Conservation (phyloP, 768 basidiomycete genomes). For the Coprinopsis cinerea region DNA sequence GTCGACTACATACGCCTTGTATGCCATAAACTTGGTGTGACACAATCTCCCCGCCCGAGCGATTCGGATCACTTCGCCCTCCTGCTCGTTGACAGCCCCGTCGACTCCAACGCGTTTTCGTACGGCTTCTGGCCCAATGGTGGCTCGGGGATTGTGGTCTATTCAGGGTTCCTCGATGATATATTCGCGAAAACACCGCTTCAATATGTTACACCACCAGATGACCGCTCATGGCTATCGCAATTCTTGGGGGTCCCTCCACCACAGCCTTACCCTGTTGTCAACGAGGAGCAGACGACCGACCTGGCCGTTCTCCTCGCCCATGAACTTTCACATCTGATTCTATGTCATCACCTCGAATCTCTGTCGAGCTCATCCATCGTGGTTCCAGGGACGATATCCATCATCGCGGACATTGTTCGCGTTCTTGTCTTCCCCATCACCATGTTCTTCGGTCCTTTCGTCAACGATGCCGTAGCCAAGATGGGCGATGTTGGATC, state of each 20-base stretch:
- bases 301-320: conserved; percentile 88
- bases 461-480: conserved; percentile 90
- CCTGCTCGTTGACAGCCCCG: conserved; percentile 81
- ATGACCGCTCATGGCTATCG: conserved; percentile 39
- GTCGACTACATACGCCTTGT: conserved; percentile 61
- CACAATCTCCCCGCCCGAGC: conserved; percentile 42
- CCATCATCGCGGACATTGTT: conserved; percentile 69
- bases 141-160: conserved; percentile 90
- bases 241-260: conserved; percentile 41
- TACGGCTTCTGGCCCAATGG: conserved; percentile 93
- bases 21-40: conserved; percentile 46
- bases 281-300: conserved; percentile 77
- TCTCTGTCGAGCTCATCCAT: conserved; percentile 82
- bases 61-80: conserved; percentile 79
- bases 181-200: conserved; percentile 52
- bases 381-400: conserved; percentile 73
- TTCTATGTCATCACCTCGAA: conserved; percentile 89
- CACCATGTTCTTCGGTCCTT: conserved; percentile 90
- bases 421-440: conserved; percentile 81
- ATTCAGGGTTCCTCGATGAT: conserved; percentile 88
- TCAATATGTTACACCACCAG: conserved; percentile 15
- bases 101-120: conserved; percentile 85
- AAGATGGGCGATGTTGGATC: conserved; percentile 73
- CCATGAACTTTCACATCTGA: conserved; percentile 89
- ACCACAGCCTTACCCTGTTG: conserved; percentile 37